phyloP scores from a whole-genome alignment of 371 early-diverging fungal species.

The Syncephalastrum sp. region DNA sequence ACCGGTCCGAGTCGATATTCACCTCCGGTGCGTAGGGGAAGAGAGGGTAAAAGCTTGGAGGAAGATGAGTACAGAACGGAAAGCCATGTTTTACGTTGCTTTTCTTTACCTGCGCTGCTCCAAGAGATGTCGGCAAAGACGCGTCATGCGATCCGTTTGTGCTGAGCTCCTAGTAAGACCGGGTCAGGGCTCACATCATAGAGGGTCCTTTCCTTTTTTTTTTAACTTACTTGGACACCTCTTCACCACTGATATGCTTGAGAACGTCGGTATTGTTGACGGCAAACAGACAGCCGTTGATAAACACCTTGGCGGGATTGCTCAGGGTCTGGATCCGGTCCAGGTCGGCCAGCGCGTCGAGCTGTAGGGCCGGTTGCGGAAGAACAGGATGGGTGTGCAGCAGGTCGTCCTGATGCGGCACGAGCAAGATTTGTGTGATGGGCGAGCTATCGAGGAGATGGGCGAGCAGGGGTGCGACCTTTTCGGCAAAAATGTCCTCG shows the following conservation, averaged over 20 bases:
- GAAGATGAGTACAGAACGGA: neutral
- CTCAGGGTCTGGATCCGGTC: constrained; percentile 58
- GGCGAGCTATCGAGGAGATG: constrained; percentile 43
- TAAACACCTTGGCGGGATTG: constrained; percentile 79
- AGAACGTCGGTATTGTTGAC: constrained; percentile 73
- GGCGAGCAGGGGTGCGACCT: constrained; percentile 48
- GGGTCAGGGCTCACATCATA: neutral
- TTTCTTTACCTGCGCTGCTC: constrained; percentile 67
- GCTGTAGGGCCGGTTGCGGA: constrained; percentile 79
- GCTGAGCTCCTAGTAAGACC: constrained; percentile 8
- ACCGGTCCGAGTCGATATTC: constrained; percentile 51
- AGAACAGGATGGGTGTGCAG: constrained; percentile 69
- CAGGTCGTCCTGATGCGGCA: constrained; percentile 78
- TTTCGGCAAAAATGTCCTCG: constrained; percentile 64
- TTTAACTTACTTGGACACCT: constrained; percentile 51
- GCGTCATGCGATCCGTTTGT: constrained; percentile 60
- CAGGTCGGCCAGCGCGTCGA: constrained; percentile 14
- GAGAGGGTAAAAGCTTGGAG: constrained; percentile 73
- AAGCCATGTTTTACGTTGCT: neutral
- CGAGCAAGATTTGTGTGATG: constrained; percentile 55
- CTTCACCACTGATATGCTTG: constrained; percentile 64
- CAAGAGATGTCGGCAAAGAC: constrained; percentile 68
- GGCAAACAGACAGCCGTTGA: constrained; percentile 80
- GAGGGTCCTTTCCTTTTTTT: neutral
- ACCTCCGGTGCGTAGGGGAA: constrained; percentile 66